These are phyloP conservation scores for Avicennia marina DNA, from an alignment of 257 asterid species.

Conservation along the genomic window DNA sequence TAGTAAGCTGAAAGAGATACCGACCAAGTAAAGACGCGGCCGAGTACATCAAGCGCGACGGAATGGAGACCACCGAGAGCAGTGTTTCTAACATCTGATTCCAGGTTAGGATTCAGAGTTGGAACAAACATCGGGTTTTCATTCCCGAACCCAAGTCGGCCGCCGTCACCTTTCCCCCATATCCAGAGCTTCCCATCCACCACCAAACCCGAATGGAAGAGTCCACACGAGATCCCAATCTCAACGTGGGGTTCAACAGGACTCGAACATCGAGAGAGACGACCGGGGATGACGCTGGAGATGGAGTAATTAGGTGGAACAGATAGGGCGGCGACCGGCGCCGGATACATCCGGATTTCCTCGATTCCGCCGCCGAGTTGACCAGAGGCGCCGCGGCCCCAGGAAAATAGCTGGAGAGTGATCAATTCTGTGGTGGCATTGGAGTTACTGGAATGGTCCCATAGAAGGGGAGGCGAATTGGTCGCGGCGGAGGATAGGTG, in stretches of 20 bases:
- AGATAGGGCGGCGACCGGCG: slow-evolving; percentile 52
- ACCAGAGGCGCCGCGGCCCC: slow-evolving; percentile 99
- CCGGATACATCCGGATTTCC: slow-evolving; percentile 71
- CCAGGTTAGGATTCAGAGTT: slow-evolving; percentile 48
- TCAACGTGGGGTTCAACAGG: slow-evolving; percentile 27
- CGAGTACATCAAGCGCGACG: slow-evolving; percentile 64
- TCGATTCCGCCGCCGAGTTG: slow-evolving; percentile 92
- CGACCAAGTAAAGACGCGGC: slow-evolving; percentile 89
- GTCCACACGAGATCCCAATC: slow-evolving; percentile 79
- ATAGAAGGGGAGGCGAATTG: slow-evolving; percentile 42
- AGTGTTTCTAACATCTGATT: slow-evolving; percentile 30
- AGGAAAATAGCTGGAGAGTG: slow-evolving; percentile 62
- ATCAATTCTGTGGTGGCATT: slow-evolving; percentile 21
- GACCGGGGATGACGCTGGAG: slow-evolving; percentile 63
- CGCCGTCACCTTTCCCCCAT: slow-evolving; percentile 99
- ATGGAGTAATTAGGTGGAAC: slow-evolving; percentile 51
- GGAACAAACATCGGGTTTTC: slow-evolving; percentile 74
- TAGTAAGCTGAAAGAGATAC: slow-evolving; percentile 23
- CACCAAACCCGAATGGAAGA: slow-evolving; percentile 82
- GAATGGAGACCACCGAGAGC: slow-evolving; percentile 97
- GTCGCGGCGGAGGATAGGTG: slow-evolving; percentile 28
- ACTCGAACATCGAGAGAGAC: slow-evolving; percentile 27
- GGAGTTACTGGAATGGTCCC: slow-evolving; percentile 35
- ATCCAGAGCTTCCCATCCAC: slow-evolving; percentile 73
- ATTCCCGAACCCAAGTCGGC: slow-evolving; percentile 86